Base-by-base conservation (phyloP, 148 eudicot genomes). In the Agrostemma githago region DNA sequence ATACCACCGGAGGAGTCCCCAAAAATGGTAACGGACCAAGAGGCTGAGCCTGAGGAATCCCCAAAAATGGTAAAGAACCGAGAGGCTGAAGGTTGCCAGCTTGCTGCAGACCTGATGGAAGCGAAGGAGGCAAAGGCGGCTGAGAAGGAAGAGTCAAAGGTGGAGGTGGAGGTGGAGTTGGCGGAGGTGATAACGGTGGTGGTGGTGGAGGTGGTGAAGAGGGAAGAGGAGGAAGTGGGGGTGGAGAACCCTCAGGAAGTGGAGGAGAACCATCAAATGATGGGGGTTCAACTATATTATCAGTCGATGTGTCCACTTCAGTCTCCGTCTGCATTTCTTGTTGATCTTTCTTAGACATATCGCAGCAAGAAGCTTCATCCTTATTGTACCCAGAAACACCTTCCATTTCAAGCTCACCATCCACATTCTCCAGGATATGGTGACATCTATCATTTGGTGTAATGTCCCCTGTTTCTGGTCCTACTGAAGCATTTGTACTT, bases 321-420 rank as follows among this genome's bases (percentile, higher is more conserved):
- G 71, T 74, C 44, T 82, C 81, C 42, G 79, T 72, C 68, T 66
- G 72, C 65, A 66, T 77, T 72, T 80, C 78, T 40, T 73, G 72
- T 4, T 70, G 38, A 63, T 69, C 82, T 59, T 68, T 62, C 74
- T 76, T 83, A 10, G 76, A 72, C 60, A 54, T 78, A 75, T 57
- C 71, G n/a, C 69, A 61, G 63, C 70, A 75, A 66, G 43, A 26
- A 48, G 74, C 67, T 77, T 82, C 96, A 77, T 88, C 96, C 82
- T 86, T 92, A 53, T 46, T 83, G 77, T 81, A 80, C 65, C 83
- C 93, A 46, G 87, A 92, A 42, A 85, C 90, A 86, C 89, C 92
- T 84, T 88, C 96, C 98, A 92, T 88, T 76, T 90, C 98, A 72
- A 92, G 98, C 81, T 90, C 98, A 81, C 89, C 96, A 84, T 90